These are phyloP conservation scores for Edaphochlamys debaryana DNA, from an alignment of 139 green algal genomes.

Conservation along the genomic window DNA sequence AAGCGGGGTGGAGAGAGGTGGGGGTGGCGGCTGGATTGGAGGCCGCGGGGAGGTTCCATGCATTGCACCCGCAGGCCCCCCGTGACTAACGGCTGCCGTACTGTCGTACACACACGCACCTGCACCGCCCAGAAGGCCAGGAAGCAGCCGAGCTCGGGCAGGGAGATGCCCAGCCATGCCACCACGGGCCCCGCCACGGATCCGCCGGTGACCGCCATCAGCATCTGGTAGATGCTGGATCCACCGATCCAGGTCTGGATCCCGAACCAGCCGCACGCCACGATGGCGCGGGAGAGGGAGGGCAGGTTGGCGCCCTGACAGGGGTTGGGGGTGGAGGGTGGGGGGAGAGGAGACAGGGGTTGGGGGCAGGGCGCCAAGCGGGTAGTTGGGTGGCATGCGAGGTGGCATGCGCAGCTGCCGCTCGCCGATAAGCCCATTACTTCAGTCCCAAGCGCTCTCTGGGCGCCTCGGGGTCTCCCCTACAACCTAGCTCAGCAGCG, in stretches of 20 bases:
- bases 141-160: conserved; percentile 72
- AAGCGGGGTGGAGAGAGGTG: background rate
- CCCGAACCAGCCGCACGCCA: conserved; percentile 86
- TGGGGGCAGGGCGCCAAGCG: background rate
- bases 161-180: conserved; percentile 63
- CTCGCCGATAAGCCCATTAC: too few species aligned
- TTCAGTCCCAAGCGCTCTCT: too few species aligned
- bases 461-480: too few species aligned
- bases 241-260: conserved; percentile 83
- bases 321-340: background rate
- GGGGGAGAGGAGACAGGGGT: background rate
- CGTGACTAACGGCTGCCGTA: too few species aligned
- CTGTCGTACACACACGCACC: too few species aligned
- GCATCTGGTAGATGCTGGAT: conserved; percentile 61
- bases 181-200: conserved; percentile 12
- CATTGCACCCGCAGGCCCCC: too few species aligned
- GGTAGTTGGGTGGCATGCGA: background rate
- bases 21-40: too few species aligned
- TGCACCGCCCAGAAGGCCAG: conserved; percentile 70
- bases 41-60: too few species aligned
- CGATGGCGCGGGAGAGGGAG: conserved; percentile 69
- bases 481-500: too few species aligned
- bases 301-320: conserved; percentile 72
- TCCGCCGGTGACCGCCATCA: conserved; percentile 37
- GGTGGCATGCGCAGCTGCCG: background rate